These are phyloP conservation scores for Parastagonospora avenae DNA, from an alignment of 2,329 filamentous ascomycete species.

Conservation along the genomic window DNA sequence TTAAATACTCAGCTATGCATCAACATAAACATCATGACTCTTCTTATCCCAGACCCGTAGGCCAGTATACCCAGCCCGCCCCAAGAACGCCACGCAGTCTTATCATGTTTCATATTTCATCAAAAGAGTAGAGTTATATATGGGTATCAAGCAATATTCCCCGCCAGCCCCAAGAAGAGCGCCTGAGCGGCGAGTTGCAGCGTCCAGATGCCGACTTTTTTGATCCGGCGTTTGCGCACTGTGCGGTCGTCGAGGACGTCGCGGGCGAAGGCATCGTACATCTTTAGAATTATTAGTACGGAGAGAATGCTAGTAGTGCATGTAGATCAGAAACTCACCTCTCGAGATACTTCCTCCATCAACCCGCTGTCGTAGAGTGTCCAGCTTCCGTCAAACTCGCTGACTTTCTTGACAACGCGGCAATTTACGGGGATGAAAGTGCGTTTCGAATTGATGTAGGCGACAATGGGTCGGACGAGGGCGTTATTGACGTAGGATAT, in stretches of 20 bases:
- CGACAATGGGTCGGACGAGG: slow-evolving; percentile 91
- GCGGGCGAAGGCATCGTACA: slow-evolving; percentile 90
- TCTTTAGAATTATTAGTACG: too few species aligned
- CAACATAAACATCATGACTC: neutral
- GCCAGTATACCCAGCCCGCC: neutral
- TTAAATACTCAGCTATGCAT: neutral
- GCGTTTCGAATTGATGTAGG: slow-evolving; percentile 94
- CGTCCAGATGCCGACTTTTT: slow-evolving; percentile 97
- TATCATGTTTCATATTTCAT: slow-evolving; percentile 9
- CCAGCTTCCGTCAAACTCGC: slow-evolving; percentile 95
- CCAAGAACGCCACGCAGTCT: slow-evolving; percentile 18
- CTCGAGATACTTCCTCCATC: slow-evolving; percentile 90
- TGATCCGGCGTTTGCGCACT: slow-evolving; percentile 81
- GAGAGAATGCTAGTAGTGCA: slow-evolving; percentile 7
- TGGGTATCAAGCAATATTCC: slow-evolving; percentile 64
- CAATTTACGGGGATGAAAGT: slow-evolving; percentile 97
- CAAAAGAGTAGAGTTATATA: slow-evolving; percentile 16
- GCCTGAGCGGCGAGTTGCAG: slow-evolving; percentile 90
- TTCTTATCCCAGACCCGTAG: neutral
- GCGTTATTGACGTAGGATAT: slow-evolving; percentile 96
- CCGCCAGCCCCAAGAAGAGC: slow-evolving; percentile 92
- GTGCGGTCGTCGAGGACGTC: slow-evolving; percentile 92
- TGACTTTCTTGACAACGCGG: slow-evolving; percentile 85
- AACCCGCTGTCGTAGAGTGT: slow-evolving; percentile 90
- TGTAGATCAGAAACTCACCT: slow-evolving; percentile 53